Base-by-base conservation (phyloP, 208 protist species). In the Balamuthia mandrillaris region DNA sequence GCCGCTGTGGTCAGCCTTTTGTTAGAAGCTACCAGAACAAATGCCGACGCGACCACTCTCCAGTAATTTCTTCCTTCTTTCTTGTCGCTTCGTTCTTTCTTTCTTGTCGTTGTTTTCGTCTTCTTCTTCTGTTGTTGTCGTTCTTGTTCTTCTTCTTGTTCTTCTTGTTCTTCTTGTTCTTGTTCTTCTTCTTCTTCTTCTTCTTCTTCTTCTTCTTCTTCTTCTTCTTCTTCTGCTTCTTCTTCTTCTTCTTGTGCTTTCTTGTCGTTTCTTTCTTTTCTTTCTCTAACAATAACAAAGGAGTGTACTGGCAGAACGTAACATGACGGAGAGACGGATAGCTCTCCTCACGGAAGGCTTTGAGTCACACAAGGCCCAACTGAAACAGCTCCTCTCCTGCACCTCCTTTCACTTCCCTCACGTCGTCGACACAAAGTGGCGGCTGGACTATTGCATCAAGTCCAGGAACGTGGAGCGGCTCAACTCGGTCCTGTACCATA, bases 381-480 rank as follows among this genome's bases (percentile, higher is more conserved):
- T 84, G 77, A 33, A 58, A 21, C 33, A 39, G 39, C 77, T 84
- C 56, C 60, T 84, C 10, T 45, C 56, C 24, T 84, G 70, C 60
- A 84, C 77, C 41, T 70, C 56, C 39, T 84, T 84, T 58, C 65
- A 84, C 39, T 37, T 60, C 29, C 77, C 77, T 14, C 77, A 84
- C 33, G 56, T 84, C 21, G 77, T 84, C 6, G 77, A 84, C 44
- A 44, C 70, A 21, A 58, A 84, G 41, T 84, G 77, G 77, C 77
- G 77, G n/a, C 65, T 84, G 7, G 77, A 84, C 39, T 84, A 84
- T 29, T 58, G 70, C 77, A 84, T 84, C 77, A 84, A 84, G 47
- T 84, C 77, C 29, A 58, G 41, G 56, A 84, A 68, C 47, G 6
- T 84, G 37, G 77, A 84, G 60, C 1, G 77, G 27, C 65, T 84